Evolutionary conservation across 345 rosid species (phyloP).

Genomic region (Diplotaxis tenuifolia): DNA sequence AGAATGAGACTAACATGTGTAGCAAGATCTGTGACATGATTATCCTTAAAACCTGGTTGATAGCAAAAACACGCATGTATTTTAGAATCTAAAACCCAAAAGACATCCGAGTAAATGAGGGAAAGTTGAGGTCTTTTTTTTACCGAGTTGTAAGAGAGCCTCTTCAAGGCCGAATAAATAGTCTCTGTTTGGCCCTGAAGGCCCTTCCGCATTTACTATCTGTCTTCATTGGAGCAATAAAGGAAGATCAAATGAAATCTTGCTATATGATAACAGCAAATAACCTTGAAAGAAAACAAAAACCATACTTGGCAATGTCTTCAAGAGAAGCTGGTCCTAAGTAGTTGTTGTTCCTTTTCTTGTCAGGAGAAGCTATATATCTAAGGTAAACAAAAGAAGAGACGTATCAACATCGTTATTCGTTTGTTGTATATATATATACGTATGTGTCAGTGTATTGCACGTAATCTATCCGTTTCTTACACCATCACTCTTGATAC

Average conservation of each 20-base stretch:
- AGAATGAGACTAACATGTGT: slow-evolving; percentile 61
- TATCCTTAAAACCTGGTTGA: slow-evolving; percentile 59
- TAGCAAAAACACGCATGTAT: not conserved
- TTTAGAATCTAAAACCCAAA: not conserved
- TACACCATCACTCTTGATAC: slow-evolving; percentile 78
- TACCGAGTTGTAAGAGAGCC: slow-evolving; percentile 66
- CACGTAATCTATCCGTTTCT: slow-evolving; percentile 32
- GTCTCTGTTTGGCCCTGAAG: slow-evolving; percentile 94
- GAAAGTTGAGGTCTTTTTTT: not conserved
- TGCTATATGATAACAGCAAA: not conserved
- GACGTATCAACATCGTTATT: not conserved
- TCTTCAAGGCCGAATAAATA: slow-evolving; percentile 73
- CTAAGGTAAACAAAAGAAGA: slow-evolving; percentile 41
- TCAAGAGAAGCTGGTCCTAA: slow-evolving; percentile 78
- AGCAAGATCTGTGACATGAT: slow-evolving; percentile 73
- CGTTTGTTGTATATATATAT: not conserved
- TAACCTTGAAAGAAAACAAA: not conserved
- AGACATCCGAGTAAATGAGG: not conserved
- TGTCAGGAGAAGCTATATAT: slow-evolving; percentile 79
- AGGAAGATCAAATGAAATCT: not conserved
- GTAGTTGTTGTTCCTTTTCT: slow-evolving; percentile 63
- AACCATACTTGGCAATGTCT: slow-evolving; percentile 69
- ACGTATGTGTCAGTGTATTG: not conserved
- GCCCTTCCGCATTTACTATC: slow-evolving; percentile 72
- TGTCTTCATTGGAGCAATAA: slow-evolving; percentile 45